Base-by-base conservation (phyloP, 495 filamentous ascomycete species). In the Xylaria telfairii region DNA sequence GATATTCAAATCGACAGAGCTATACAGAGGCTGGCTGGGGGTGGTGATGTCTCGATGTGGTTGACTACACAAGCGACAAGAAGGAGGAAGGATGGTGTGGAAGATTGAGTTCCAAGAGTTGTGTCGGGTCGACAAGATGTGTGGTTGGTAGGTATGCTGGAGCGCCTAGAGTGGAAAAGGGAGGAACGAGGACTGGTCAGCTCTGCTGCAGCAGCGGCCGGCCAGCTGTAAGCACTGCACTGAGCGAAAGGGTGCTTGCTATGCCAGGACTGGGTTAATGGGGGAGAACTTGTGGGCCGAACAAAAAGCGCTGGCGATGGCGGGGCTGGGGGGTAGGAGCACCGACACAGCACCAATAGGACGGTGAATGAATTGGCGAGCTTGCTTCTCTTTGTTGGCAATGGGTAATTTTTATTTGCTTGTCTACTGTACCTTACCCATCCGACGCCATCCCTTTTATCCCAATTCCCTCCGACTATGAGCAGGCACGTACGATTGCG, bases 81-180 rank as follows among this genome's bases (percentile, higher is more conserved):
- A 79, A 77, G 76, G 78, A 81, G 72, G 80, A 82, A 80, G 78
- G 78, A 82, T 80, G 78, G 75, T 81, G 82, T 80, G 80, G 82
- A 81, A 83, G 81, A 79, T 72, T 85, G 84, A 80, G 81, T 85
- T 85, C 83, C 81, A 83, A 84, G 83, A 85, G 79, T 75, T 78
- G 74, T 78, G 75, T 78, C 75, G 73, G 73, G 74, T 70, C 68
- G 53, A 70, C 60, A 57, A 71, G 65, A 71, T 67, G 61, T 70
- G 68, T 70, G 68, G 68, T 53, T 70, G 67, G 67, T 69, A 41
- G n/a, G n/a, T n/a, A n/a, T 69, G 57, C 61, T 59, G 32, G 78
- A 74, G 76, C 72, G 74, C 37, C 28, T 17, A 24, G 57, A 42
- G 70, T 71, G 72, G 71, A 74, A 74, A 75, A 72, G 74, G 76